A percentile compares a stretch with the other conserved stretches of the same genome.
These are phyloP conservation scores for Cryptosporidium ubiquitum DNA, from an alignment of 169 alveolate species.

Conservation along the genomic window DNA sequence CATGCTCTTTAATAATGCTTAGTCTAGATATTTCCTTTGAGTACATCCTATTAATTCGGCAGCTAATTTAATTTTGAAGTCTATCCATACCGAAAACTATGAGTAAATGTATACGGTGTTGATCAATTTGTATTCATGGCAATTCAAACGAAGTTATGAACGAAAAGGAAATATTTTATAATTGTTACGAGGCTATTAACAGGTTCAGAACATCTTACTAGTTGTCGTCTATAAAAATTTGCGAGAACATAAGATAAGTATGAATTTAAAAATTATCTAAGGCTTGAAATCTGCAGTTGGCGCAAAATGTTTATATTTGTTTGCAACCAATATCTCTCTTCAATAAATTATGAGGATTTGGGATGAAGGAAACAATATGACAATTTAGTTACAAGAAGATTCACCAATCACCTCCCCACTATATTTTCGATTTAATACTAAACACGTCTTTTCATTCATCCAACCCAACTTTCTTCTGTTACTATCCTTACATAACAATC, in stretches of 20 bases:
- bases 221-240: no score
- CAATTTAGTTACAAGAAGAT: not conserved
- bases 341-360: no score
- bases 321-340: not conserved
- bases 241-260: not conserved
- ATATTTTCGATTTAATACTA: not conserved
- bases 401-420: not conserved
- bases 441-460: not conserved
- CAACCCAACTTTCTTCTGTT: not conserved
- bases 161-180: not conserved
- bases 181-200: not conserved
- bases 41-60: not conserved
- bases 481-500: not conserved
- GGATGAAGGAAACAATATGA: not conserved
- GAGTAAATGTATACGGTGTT: not conserved
- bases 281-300: not conserved
- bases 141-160: not conserved
- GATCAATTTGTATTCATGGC: no score
- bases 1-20: not conserved
- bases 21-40: not conserved
- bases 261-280: not conserved
- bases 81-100: no score
- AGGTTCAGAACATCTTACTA: no score
- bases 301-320: not conserved
- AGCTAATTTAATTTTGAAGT: not conserved